phyloP scores from a whole-genome alignment of 208 protist genomes.

The Trypanosoma avium region DNA sequence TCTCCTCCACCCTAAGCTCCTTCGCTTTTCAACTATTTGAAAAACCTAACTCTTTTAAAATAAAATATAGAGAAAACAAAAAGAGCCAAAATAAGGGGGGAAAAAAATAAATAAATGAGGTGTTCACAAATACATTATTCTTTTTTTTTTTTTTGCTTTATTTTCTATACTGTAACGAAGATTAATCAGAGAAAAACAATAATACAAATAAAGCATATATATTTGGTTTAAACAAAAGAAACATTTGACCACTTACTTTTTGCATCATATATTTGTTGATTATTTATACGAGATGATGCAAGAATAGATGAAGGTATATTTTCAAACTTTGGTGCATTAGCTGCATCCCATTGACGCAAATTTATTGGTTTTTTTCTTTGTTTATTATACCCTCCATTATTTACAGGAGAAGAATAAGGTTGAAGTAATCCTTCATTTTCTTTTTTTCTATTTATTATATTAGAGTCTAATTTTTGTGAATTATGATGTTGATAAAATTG shows the following conservation, averaged over 20 bases:
- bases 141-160: not conserved
- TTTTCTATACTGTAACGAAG: too few relatives aligned
- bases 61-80: too few relatives aligned
- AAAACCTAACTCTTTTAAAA: too few relatives aligned
- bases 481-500: too few relatives aligned
- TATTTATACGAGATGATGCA: not conserved
- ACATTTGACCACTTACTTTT: conserved; percentile 6
- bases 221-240: conserved; percentile 1
- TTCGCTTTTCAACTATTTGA: too few relatives aligned
- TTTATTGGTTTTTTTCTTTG: not conserved
- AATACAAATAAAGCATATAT: not conserved
- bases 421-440: not conserved
- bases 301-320: not conserved
- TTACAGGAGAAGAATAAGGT: not conserved
- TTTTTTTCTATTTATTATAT: not conserved
- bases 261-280: not conserved
- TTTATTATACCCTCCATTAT: not conserved
- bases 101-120: too few relatives aligned
- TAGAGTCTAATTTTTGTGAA: too few relatives aligned
- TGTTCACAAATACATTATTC: too few relatives aligned
- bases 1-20: too few relatives aligned
- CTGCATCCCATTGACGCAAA: not conserved
- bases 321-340: not conserved
- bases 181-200: too few relatives aligned
- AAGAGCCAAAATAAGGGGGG: too few relatives aligned